Evolutionary conservation across 1,284 basidiomycete genomes (phyloP), one percentile per base, ranked within the genome.

Genomic region (Phellopilus nigrolimitatus): DNA sequence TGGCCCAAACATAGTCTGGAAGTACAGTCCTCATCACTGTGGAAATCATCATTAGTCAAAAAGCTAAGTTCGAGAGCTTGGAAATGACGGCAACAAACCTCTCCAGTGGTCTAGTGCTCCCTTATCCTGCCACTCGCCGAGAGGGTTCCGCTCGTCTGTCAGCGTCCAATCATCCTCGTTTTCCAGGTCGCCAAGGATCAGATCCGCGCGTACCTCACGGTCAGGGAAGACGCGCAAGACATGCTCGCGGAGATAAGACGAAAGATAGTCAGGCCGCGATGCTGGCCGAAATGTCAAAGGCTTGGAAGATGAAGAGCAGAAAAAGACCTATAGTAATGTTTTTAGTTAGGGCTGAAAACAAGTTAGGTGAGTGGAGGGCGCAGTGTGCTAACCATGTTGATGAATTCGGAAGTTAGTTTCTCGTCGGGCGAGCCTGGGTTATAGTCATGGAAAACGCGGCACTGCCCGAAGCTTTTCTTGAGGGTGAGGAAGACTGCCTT

Each of bases 371-470:
- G 43, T 27, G 36, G 24, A 15, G 22, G 48, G 17, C 43, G 41
- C 34, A 21, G 22, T 24, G 19, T 4, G 68, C 76, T 49, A 57
- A 91, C 91, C 68, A 91, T 77, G 64, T 94, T 94, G 43, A 84
- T 69, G 61, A 88, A 82, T 36, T 82, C 79, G 2, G 73, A 66
- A 22, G 72, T 64, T 36, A 75, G 68, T 54, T 74, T 62, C 34
- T 80, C 72, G 21, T 75, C 71, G 0, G 68, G 55, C 9, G 78
- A 58, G 28, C 58, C 56, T 17, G 71, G 67, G 38, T 79, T 63
- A 8, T 73, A 68, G 65, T 95, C 93, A 57, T 87, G 82, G 71
- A 94, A 92, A 1, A 77, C 83, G 17, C 91, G 80, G 63, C 93
- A 97, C 59, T 80, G 75, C 1, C 73, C 72, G 64, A 95, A 94